Evolutionary conservation across 306 rosid genomes (phyloP).

Genomic region (Gynostemma pentaphyllum): DNA sequence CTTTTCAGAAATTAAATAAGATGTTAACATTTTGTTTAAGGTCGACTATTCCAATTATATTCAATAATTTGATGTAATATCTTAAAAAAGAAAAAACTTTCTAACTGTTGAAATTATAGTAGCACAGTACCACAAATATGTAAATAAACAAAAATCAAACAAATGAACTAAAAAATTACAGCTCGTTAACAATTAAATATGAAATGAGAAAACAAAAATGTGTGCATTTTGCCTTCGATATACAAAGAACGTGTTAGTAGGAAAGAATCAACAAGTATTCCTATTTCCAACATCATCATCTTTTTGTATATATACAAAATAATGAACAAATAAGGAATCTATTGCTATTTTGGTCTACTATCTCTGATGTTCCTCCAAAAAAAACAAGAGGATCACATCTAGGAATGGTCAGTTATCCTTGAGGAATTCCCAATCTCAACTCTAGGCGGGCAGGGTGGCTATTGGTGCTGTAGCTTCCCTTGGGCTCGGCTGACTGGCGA

Average conservation of each 20-base stretch:
- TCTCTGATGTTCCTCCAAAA: conserved; percentile 8
- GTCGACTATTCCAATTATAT: too few species aligned
- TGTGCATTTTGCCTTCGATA: not conserved
- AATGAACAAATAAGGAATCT: conserved; percentile 10
- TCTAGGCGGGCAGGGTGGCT: not conserved
- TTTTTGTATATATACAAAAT: conserved; percentile 1
- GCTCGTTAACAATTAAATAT: not conserved
- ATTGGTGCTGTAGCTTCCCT: not conserved
- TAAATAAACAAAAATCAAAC: not conserved
- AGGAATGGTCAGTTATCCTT: conserved; percentile 2
- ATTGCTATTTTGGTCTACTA: not conserved
- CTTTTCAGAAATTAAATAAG: too few species aligned
- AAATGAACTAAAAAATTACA: not conserved
- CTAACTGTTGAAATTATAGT: too few species aligned
- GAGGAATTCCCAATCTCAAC: not conserved
- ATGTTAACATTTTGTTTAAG: too few species aligned
- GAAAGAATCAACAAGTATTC: not conserved
- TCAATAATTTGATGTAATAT: too few species aligned
- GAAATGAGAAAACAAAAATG: not conserved
- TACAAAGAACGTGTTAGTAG: not conserved
- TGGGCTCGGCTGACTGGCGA: conserved; percentile 8
- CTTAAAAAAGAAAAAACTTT: too few species aligned
- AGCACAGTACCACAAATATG: not conserved
- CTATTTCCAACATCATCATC: conserved; percentile 5
- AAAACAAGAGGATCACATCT: conserved; percentile 8